Conservation (phyloP, 1,284 basidiomycete genomes). For the Porodaedalea pini region DNA sequence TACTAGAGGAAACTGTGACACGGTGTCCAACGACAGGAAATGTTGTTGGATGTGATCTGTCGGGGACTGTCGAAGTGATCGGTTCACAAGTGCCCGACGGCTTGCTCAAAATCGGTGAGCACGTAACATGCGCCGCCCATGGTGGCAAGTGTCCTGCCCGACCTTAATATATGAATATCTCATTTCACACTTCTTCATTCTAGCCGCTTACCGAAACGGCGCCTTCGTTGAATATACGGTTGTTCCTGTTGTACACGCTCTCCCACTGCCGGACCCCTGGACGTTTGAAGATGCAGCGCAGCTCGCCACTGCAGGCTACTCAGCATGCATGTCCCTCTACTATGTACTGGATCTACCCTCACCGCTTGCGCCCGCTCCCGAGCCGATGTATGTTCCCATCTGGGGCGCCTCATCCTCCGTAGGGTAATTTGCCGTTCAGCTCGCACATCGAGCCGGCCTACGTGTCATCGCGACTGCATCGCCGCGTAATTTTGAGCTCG, state of each 20-base stretch:
- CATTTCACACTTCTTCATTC: neutral
- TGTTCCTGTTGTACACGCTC: constrained; percentile 26
- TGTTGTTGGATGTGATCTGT: constrained; percentile 42
- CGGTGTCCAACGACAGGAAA: neutral
- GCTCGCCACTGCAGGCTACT: constrained; percentile 25
- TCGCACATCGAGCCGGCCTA: constrained; percentile 35
- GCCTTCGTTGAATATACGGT: constrained; percentile 23
- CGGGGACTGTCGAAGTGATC: constrained; percentile 38
- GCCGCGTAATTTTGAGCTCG: constrained; percentile 35
- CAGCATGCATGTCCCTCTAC: constrained; percentile 27
- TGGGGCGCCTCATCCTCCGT: constrained; percentile 41
- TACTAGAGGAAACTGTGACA: constrained; percentile 1
- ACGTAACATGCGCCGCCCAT: constrained; percentile 43
- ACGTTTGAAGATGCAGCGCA: constrained; percentile 31
- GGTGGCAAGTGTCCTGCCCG: no score
- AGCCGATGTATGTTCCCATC: constrained; percentile 31
- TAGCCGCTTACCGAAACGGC: constrained; percentile 8
- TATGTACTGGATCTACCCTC: constrained; percentile 23
- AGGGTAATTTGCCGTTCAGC: constrained; percentile 41
- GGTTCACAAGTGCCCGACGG: constrained; percentile 30
- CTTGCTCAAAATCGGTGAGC: constrained; percentile 37
- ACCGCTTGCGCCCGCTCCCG: constrained; percentile 20
- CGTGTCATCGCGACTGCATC: constrained; percentile 41
- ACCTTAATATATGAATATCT: no score
- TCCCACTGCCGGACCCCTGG: constrained; percentile 30